These are phyloP conservation scores for Dimocarpus longan DNA, from an alignment of 345 rosid genomes.

Conservation along the genomic window DNA sequence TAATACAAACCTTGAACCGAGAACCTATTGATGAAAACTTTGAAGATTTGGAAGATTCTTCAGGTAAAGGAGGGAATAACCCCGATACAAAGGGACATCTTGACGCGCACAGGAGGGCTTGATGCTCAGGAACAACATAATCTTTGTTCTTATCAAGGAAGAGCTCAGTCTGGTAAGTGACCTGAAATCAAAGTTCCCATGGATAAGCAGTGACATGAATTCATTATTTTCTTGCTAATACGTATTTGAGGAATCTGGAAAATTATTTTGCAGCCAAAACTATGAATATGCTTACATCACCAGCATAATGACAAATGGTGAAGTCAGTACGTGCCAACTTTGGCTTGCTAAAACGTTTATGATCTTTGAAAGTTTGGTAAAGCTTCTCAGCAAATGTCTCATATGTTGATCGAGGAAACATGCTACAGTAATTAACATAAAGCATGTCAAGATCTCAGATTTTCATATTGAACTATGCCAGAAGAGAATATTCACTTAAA, in stretches of 20 bases:
- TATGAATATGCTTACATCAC: constrained; percentile 69
- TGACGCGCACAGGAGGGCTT: constrained; percentile 78
- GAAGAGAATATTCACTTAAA: constrained; percentile 19
- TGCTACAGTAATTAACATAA: constrained; percentile 52
- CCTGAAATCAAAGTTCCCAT: constrained; percentile 44
- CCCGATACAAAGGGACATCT: constrained; percentile 77
- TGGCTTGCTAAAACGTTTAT: constrained; percentile 91
- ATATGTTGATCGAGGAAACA: constrained; percentile 97
- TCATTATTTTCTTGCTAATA: constrained; percentile 10
- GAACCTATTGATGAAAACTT: constrained; percentile 97
- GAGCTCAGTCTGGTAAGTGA: constrained; percentile 90
- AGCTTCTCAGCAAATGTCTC: constrained; percentile 96
- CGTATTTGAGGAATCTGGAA: constrained; percentile 8
- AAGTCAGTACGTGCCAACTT: constrained; percentile 92
- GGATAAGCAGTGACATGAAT: background rate
- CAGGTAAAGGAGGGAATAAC: constrained; percentile 75
- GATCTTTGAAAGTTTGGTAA: constrained; percentile 83
- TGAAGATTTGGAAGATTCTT: constrained; percentile 82
- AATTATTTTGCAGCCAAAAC: constrained; percentile 7
- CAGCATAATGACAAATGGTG: constrained; percentile 95
- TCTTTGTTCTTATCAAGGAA: constrained; percentile 98
- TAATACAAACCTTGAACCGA: constrained; percentile 72
- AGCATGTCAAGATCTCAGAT: constrained; percentile 21
- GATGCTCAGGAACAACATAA: constrained; percentile 94
- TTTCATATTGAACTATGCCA: constrained; percentile 8